Evolutionary conservation across 495 filamentous ascomycete genomes (phyloP).

Genomic region (Neurospora sp.): DNA sequence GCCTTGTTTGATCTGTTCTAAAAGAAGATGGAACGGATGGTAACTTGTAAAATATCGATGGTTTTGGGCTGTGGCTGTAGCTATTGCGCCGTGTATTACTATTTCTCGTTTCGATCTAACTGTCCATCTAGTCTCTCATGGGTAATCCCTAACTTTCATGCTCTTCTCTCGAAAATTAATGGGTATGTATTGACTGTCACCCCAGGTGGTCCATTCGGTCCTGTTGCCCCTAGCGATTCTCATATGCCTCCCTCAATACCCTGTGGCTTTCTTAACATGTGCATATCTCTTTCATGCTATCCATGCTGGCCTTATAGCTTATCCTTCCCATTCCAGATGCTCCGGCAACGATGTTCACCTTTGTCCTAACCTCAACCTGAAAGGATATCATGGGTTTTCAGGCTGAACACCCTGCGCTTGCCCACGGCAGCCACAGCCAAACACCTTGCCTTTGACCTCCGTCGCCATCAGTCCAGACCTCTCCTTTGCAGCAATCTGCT

Average conservation of each 20-base stretch:
- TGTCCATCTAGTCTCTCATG: neutral
- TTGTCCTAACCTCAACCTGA: neutral
- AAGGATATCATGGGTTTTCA: neutral
- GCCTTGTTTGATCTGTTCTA: neutral
- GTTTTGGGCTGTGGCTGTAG: neutral
- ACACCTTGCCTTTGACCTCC: conserved; percentile 77
- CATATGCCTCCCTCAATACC: neutral
- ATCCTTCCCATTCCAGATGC: neutral
- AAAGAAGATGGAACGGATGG: neutral
- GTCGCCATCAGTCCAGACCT: conserved; percentile 71
- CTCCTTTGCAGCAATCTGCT: conserved; percentile 80
- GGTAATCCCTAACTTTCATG: neutral
- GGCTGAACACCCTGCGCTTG: neutral
- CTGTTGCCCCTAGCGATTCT: neutral
- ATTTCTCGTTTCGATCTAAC: neutral
- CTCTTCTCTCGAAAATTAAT: neutral
- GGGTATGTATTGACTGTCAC: neutral
- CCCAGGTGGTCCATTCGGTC: neutral
- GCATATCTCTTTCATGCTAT: neutral
- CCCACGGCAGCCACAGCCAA: conserved; percentile 26
- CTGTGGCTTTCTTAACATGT: neutral
- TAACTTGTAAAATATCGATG: neutral
- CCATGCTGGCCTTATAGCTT: neutral
- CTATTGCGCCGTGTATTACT: neutral
- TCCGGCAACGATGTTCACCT: neutral